Conservation (phyloP, 2,329 filamentous ascomycete genomes). For the Diaporthe caulivora region DNA sequence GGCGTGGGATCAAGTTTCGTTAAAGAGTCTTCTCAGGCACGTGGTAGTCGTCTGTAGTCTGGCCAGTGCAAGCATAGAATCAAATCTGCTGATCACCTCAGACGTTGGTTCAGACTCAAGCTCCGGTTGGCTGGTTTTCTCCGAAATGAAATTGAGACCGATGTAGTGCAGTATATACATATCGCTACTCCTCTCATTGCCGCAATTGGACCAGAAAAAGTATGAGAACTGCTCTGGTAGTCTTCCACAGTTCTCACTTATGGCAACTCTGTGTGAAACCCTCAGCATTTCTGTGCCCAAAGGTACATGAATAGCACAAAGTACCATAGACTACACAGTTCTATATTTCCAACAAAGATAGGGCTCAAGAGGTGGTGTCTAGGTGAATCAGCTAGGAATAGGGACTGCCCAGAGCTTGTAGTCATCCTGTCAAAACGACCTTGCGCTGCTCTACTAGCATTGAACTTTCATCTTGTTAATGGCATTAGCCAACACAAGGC, state of each 20-base stretch:
- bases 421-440: too few species aligned
- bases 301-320: neutral
- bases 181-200: too few species aligned
- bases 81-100: too few species aligned
- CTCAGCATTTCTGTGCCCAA: neutral
- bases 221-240: too few species aligned
- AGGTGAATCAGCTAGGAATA: neutral
- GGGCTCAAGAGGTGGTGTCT: neutral
- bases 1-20: too few species aligned
- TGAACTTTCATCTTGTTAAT: neutral
- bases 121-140: too few species aligned
- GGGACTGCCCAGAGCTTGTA: neutral
- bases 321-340: neutral
- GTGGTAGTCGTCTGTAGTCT: too few species aligned
- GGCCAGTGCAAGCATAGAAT: too few species aligned
- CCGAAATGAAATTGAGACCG: too few species aligned
- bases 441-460: neutral
- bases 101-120: too few species aligned
- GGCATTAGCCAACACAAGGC: neutral
- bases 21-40: too few species aligned
- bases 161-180: too few species aligned
- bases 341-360: neutral
- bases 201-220: neutral
- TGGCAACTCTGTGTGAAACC: neutral
- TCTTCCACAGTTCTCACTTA: neutral